Percentiles rank a stretch among this genome's conserved stretches.
Evolutionary conservation across 768 basidiomycete genomes (phyloP).

Genomic region (Leccinum olivaceopallidum): DNA sequence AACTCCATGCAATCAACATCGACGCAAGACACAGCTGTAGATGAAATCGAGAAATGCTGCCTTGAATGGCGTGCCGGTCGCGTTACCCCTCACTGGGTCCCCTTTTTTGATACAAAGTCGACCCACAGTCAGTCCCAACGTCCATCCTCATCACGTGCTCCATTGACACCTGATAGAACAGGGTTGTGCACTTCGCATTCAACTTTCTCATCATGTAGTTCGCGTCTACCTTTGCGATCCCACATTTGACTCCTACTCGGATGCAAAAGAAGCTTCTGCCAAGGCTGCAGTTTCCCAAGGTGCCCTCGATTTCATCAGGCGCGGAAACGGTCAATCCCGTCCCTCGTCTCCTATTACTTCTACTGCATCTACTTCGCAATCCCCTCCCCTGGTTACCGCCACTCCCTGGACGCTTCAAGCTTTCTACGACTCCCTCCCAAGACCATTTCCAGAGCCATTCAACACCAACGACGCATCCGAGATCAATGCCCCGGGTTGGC

Average conservation of each 20-base stretch:
- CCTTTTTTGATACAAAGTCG: slow-evolving; percentile 46
- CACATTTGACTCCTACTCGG: slow-evolving; percentile 37
- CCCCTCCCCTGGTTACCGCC: slow-evolving; percentile 7
- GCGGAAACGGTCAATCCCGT: slow-evolving; percentile 50
- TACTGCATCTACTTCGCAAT: slow-evolving; percentile 6
- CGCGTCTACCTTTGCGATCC: slow-evolving; percentile 54
- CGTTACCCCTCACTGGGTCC: slow-evolving; percentile 56
- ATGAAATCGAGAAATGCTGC: slow-evolving; percentile 56
- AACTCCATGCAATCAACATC: neutral
- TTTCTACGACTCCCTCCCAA: slow-evolving; percentile 66
- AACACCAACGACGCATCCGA: slow-evolving; percentile 46
- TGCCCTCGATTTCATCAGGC: slow-evolving; percentile 58
- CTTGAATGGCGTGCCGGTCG: slow-evolving; percentile 51
- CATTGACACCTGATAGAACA: slow-evolving; percentile 35
- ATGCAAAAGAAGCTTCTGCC: slow-evolving; percentile 58
- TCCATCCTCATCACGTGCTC: neutral
- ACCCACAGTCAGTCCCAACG: slow-evolving; percentile 40
- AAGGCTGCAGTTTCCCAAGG: slow-evolving; percentile 51
- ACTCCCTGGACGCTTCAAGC: slow-evolving; percentile 46
- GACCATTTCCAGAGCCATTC: slow-evolving; percentile 59
- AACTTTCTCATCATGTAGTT: slow-evolving; percentile 48
- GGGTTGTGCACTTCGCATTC: slow-evolving; percentile 60
- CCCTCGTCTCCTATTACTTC: slow-evolving; percentile 30
- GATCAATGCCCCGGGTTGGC: slow-evolving; percentile 54
- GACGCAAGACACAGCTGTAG: slow-evolving; percentile 21